Base-by-base conservation (phyloP, 345 rosid genomes). In the Acer yangbiense region DNA sequence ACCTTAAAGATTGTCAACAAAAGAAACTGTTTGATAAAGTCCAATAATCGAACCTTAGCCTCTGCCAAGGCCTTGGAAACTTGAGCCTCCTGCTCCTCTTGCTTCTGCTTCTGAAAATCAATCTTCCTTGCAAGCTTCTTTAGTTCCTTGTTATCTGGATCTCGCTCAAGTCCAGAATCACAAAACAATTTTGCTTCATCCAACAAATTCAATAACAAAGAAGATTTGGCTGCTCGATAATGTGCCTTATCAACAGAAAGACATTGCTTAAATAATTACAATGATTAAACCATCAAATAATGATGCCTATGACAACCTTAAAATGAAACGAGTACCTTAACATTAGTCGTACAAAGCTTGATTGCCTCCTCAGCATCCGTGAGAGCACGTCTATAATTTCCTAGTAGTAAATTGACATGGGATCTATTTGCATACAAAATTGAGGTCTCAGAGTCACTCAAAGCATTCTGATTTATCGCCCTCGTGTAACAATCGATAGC, bases 201-300 rank as follows among this genome's bases (percentile, higher is more conserved):
- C 72, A 91, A 84, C 81, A 92, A 82, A 78, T 88, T 88, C 78
- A 95, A 58, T 3, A 87, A 83, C 81, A 91, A 29, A 16, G 94
- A 89, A 10, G 98, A 96, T 85, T 93, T 95, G 72, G 97, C 93
- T 81, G 94, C 97, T 79, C 99, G 92, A 86, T 93, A 95, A 65
- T 83, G 75, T 0, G 97, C 99, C 98, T 93, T 66, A 27, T 5
- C 9, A 74, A 81, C 20, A 66, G 54, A 1, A 3, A 3, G 55
- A 70, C 11, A 54, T 39, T 57, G 27, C 32, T 71, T 52, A 20
- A 68, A 27, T 58, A 4, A 80, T 10, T 73, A 65, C 18, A 39
- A n/a, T 27, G 39, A 21, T 46, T 32, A 14, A 8, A 32, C 77
- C 68, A 69, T 0, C 9, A 69, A 79, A 58, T 3, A 57, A 41